Percentiles rank a stretch among this genome's conserved stretches.
Evolutionary conservation across 495 filamentous ascomycete species (phyloP).

Genomic region (Talaromyces thailandensis): DNA sequence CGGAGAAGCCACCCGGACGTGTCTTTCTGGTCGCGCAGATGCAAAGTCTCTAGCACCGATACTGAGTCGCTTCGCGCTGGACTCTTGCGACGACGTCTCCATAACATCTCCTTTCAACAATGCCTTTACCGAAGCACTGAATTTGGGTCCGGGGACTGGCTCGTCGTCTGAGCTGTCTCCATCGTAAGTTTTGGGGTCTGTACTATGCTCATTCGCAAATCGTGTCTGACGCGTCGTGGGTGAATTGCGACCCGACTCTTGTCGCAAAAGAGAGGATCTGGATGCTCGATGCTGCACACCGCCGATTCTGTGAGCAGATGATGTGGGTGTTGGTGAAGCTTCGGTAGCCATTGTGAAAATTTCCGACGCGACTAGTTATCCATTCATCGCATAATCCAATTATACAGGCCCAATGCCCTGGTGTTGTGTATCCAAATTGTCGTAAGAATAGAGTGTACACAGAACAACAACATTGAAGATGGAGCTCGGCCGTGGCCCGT

Average conservation of each 20-base stretch:
- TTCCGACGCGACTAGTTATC: slow-evolving; percentile 6
- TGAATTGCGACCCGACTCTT: slow-evolving; percentile 31
- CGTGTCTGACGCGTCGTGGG: slow-evolving; percentile 19
- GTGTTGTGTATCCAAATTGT: background rate
- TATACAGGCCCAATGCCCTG: background rate
- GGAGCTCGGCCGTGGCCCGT: background rate
- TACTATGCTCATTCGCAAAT: slow-evolving; percentile 13
- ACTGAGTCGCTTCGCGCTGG: slow-evolving; percentile 27
- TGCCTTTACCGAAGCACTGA: slow-evolving; percentile 71
- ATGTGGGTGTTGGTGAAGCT: slow-evolving; percentile 30
- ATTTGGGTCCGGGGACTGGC: slow-evolving; percentile 62
- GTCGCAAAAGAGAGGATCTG: slow-evolving; percentile 32
- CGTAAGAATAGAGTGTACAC: slow-evolving; percentile 1
- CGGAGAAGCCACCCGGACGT: slow-evolving; percentile 31
- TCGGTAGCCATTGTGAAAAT: slow-evolving; percentile 17
- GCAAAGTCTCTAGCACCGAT: slow-evolving; percentile 10
- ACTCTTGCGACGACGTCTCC: slow-evolving; percentile 39
- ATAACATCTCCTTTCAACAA: slow-evolving; percentile 56
- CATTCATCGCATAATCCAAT: slow-evolving; percentile 2
- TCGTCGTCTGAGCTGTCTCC: slow-evolving; percentile 74
- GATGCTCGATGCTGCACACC: slow-evolving; percentile 31
- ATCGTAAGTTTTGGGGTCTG: slow-evolving; percentile 24
- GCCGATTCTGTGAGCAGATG: slow-evolving; percentile 25
- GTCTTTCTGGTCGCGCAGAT: slow-evolving; percentile 24
- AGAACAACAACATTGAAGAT: background rate